phyloP scores from a whole-genome alignment of 75 land plant species.

The Pinus albicaulis region DNA sequence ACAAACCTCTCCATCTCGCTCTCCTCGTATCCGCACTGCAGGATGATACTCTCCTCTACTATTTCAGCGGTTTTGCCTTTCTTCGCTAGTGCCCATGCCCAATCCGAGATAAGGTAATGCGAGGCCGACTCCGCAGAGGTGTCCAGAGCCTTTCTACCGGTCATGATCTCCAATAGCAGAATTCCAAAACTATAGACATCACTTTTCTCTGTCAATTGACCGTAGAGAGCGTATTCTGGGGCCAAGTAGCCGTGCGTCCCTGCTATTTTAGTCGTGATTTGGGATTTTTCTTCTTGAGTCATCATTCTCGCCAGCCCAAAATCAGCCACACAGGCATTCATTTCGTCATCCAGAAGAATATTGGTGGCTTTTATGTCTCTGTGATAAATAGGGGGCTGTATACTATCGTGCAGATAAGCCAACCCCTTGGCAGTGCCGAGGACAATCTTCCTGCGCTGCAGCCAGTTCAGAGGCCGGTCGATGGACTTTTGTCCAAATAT shows the following conservation, averaged over 20 bases:
- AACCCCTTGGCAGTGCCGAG: conserved; percentile 67
- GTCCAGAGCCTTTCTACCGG: no score
- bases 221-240: no score
- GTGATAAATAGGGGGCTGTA: conserved; percentile 63
- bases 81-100: no score
- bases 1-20: conserved; percentile 35
- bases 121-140: no score
- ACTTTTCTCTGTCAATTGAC: no score
- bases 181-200: no score
- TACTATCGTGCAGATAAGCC: conserved; percentile 69
- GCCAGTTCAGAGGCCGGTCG: conserved; percentile 55
- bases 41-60: conserved; percentile 15
- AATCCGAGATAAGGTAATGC: no score
- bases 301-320: conserved; percentile 68
- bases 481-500: conserved; percentile 41
- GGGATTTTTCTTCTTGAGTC: no score
- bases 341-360: conserved; percentile 54
- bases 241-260: no score
- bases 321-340: conserved; percentile 67
- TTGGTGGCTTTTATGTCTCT: conserved; percentile 79
- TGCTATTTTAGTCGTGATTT: no score
- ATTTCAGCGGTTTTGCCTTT: no score
- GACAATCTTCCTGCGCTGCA: conserved; percentile 58
- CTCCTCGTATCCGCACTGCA: conserved; percentile 1
- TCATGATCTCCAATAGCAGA: no score